These are phyloP conservation scores for Candida schatavii DNA, from an alignment of 805 yeast species.

Conservation along the genomic window DNA sequence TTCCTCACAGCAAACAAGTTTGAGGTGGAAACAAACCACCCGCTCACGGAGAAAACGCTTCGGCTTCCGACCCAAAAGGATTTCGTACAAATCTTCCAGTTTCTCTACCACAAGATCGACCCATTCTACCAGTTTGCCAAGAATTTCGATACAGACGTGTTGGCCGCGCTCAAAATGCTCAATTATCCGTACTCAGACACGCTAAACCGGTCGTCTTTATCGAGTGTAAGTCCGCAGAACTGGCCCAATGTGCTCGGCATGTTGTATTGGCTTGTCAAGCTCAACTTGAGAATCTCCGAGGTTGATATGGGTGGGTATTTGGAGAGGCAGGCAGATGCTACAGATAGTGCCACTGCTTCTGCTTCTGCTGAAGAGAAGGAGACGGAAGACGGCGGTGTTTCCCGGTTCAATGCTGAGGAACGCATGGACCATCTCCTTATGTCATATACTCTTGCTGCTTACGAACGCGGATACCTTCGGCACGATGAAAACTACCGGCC, in stretches of 20 bases:
- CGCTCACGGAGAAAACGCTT: constrained; percentile 62
- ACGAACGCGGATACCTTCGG: constrained; percentile 62
- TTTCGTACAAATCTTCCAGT: constrained; percentile 73
- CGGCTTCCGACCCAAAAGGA: constrained; percentile 84
- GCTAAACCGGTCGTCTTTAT: constrained; percentile 78
- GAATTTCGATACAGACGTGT: constrained; percentile 74
- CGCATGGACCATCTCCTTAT: constrained; percentile 51
- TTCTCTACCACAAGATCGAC: constrained; percentile 72
- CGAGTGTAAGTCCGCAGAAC: constrained; percentile 87
- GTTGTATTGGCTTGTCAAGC: constrained; percentile 75
- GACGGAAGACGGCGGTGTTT: constrained; percentile 21
- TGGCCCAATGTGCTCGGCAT: constrained; percentile 85
- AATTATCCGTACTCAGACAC: constrained; percentile 80
- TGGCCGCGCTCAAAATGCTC: constrained; percentile 58
- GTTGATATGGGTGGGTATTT: constrained; percentile 19
- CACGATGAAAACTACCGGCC: constrained; percentile 61
- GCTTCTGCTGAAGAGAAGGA: not conserved
- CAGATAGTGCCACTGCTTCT: no score
- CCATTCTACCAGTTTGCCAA: constrained; percentile 71
- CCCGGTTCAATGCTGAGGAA: constrained; percentile 41
- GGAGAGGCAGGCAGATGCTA: no score
- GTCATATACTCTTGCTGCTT: constrained; percentile 63
- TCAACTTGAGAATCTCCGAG: constrained; percentile 36
- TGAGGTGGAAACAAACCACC: constrained; percentile 71
- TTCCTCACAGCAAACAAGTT: constrained; percentile 63